A percentile compares a stretch with the other conserved stretches of the same genome.
Evolutionary conservation across 495 filamentous ascomycete genomes (phyloP).

Genomic region (Geopyxis carbonaria): DNA sequence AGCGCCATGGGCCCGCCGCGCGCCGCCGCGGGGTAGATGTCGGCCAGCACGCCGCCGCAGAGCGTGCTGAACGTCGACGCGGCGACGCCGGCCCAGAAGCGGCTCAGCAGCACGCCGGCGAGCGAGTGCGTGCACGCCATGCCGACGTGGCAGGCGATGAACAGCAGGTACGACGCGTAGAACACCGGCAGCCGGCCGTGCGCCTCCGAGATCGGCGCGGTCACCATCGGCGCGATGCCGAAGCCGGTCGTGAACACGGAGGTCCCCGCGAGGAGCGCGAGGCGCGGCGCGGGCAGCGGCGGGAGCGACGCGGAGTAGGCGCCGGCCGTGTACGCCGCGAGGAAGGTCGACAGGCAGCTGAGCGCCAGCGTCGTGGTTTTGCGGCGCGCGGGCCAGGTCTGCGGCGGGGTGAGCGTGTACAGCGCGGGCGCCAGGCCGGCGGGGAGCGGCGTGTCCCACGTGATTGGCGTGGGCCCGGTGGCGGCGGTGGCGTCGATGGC

Average conservation of each 20-base stretch:
- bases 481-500: too few relatives aligned
- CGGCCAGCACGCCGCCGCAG: constrained; percentile 81
- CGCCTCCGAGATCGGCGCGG: constrained; percentile 71
- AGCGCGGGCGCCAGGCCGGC: background rate
- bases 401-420: constrained; percentile 35
- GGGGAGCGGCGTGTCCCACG: background rate
- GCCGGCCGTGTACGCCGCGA: constrained; percentile 70
- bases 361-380: constrained; percentile 61
- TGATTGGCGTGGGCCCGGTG: too few relatives aligned
- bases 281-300: constrained; percentile 42
- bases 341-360: constrained; percentile 53
- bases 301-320: constrained; percentile 52
- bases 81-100: constrained; percentile 60
- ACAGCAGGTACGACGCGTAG: constrained; percentile 52
- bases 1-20: constrained; percentile 83
- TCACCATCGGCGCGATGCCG: constrained; percentile 68
- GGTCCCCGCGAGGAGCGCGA: constrained; percentile 58
- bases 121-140: constrained; percentile 59
- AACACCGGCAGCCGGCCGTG: constrained; percentile 68
- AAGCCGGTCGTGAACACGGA: constrained; percentile 75
- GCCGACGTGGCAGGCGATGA: constrained; percentile 29
- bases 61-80: constrained; percentile 75
- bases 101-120: constrained; percentile 56
- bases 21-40: constrained; percentile 64
- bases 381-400: constrained; percentile 49